These are phyloP conservation scores for Stagonosporopsis chrysanthemi DNA, from an alignment of 2,329 filamentous ascomycete genomes.

Conservation along the genomic window DNA sequence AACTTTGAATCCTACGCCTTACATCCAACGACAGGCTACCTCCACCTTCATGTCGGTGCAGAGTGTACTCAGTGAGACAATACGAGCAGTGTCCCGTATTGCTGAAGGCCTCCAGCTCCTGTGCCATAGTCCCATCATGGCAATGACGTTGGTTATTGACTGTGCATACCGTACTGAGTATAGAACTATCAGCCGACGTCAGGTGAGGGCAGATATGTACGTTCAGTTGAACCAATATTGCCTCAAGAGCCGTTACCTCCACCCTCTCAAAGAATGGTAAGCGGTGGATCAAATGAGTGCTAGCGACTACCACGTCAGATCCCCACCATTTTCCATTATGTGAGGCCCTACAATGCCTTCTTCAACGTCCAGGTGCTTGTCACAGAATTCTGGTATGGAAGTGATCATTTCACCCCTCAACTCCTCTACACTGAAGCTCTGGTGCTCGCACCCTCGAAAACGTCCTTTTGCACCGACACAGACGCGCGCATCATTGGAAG, in stretches of 20 bases:
- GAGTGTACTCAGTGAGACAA: neutral
- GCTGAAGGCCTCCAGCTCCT: neutral
- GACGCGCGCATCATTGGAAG: neutral
- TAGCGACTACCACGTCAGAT: neutral
- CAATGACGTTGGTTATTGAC: neutral
- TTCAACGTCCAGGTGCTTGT: neutral
- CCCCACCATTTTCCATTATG: neutral
- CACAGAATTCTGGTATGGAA: neutral
- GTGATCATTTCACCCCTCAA: neutral
- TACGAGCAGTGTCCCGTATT: neutral
- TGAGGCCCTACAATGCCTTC: neutral
- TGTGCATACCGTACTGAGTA: neutral
- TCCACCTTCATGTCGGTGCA: neutral
- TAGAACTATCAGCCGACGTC: neutral
- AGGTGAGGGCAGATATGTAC: neutral
- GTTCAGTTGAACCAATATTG: neutral
- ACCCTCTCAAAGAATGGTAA: neutral
- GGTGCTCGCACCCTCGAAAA: neutral
- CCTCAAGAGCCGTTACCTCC: neutral
- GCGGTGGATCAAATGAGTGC: neutral
- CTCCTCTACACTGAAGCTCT: neutral
- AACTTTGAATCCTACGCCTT: neutral
- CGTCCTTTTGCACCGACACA: neutral
- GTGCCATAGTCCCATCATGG: neutral
- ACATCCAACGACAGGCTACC: neutral